Percentiles rank a stretch among this genome's conserved stretches.
Evolutionary conservation across 805 yeast genomes (phyloP).

Genomic region (Hanseniaspora nectarophila): DNA sequence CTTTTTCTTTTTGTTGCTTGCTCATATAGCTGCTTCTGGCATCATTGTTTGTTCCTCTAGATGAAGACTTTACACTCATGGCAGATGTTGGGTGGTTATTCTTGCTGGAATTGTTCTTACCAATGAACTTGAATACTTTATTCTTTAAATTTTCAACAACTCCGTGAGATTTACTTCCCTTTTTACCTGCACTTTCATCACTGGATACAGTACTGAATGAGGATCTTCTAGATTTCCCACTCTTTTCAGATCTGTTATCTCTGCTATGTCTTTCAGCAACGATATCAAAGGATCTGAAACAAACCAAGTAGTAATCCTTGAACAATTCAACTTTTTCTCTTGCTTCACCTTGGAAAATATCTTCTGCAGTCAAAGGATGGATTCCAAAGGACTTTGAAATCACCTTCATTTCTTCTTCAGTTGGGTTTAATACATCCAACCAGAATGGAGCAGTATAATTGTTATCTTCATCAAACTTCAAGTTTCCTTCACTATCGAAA

Average conservation of each 20-base stretch:
- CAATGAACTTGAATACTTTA: slow-evolving; percentile 6
- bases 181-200: neutral
- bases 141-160: slow-evolving; percentile 8
- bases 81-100: neutral
- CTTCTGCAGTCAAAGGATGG: slow-evolving; percentile 94
- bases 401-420: slow-evolving; percentile 93
- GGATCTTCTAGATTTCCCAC: slow-evolving; percentile 11
- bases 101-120: neutral
- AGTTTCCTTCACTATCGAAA: slow-evolving; percentile 13
- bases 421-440: slow-evolving; percentile 85
- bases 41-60: neutral
- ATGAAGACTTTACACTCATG: neutral
- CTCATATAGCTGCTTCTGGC: slow-evolving; percentile 19
- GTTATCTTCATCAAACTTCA: slow-evolving; percentile 9
- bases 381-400: slow-evolving; percentile 82
- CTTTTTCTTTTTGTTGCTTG: slow-evolving; percentile 24
- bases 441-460: slow-evolving; percentile 62
- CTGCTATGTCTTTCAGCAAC: slow-evolving; percentile 46
- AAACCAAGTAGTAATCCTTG: slow-evolving; percentile 78
- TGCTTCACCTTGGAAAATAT: slow-evolving; percentile 82
- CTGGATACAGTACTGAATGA: slow-evolving; percentile 7
- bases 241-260: slow-evolving; percentile 11
- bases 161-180: neutral
- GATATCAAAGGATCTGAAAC: slow-evolving; percentile 76
- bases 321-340: slow-evolving; percentile 91